phyloP scores from a whole-genome alignment of 192 early-diverging fungal species.

The Coemansia sp. region DNA sequence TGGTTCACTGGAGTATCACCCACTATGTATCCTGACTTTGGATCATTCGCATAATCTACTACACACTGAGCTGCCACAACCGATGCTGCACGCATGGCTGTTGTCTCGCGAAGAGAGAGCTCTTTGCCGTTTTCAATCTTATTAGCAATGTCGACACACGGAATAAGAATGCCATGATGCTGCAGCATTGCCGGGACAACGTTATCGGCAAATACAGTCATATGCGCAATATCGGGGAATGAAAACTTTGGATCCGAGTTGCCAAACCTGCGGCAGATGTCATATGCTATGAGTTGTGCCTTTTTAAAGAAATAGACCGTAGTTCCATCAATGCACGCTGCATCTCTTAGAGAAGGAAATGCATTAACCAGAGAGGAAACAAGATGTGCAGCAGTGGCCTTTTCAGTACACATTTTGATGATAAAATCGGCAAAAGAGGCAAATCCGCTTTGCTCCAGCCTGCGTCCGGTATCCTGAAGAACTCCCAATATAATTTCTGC shows the following conservation, averaged over 20 bases:
- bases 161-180: constrained; percentile 57
- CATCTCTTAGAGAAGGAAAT: constrained; percentile 73
- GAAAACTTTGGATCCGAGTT: constrained; percentile 58
- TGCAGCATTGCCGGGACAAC: constrained; percentile 69
- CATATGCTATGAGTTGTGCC: constrained; percentile 70
- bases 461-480: constrained; percentile 69
- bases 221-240: constrained; percentile 63
- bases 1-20: constrained; percentile 47
- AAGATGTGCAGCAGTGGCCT: constrained; percentile 56
- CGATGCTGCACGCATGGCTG: constrained; percentile 69
- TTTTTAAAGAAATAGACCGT: constrained; percentile 74
- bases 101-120: constrained; percentile 55
- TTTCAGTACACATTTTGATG: constrained; percentile 59
- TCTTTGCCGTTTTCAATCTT: constrained; percentile 54
- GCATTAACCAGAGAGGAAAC: constrained; percentile 62
- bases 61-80: constrained; percentile 65
- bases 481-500: constrained; percentile 64
- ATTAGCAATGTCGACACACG: constrained; percentile 44
- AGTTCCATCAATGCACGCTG: constrained; percentile 50
- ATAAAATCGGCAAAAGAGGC: constrained; percentile 70
- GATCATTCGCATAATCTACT: constrained; percentile 44
- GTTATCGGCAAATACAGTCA: constrained; percentile 77
- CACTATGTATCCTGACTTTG: constrained; percentile 17
- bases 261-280: constrained; percentile 63
- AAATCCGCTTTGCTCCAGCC: constrained; percentile 63